Conservation (phyloP, 306 rosid species). For the Lablab purpureus region DNA sequence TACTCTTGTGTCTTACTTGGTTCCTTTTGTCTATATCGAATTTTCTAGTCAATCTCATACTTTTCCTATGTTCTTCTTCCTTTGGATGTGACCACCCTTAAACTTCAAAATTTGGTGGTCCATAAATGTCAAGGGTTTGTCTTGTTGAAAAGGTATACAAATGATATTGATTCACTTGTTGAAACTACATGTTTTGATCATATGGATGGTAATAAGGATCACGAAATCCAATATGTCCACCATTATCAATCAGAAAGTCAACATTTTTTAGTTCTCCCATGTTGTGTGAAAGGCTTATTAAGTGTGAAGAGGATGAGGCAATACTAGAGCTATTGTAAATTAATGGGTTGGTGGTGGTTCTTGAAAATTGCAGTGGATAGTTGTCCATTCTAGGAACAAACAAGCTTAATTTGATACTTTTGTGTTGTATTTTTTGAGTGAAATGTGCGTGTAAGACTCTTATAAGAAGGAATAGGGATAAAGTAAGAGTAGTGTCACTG, state of each 20-base stretch:
- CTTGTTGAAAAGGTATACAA: background rate
- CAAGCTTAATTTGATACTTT: background rate
- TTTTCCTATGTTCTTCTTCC: constrained; percentile 39
- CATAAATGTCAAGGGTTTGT: too few relatives aligned
- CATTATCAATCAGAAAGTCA: background rate
- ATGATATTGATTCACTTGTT: background rate
- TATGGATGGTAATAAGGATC: background rate
- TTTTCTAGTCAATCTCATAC: constrained; percentile 39
- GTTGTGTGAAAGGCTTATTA: background rate
- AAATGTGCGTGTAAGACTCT: background rate
- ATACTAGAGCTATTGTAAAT: background rate
- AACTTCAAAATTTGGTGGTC: background rate
- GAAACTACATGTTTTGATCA: background rate
- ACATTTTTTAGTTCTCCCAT: constrained; percentile 10
- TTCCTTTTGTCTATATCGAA: constrained; percentile 53
- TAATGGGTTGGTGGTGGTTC: background rate
- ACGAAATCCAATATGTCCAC: background rate
- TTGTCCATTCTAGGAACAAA: constrained; percentile 41
- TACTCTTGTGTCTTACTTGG: constrained; percentile 59
- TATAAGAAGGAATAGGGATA: constrained; percentile 16
- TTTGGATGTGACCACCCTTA: background rate
- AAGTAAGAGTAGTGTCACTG: constrained; percentile 14
- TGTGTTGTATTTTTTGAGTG: background rate
- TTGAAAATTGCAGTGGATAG: background rate
- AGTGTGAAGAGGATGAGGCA: background rate